These are phyloP conservation scores for Aspergillus taichungensis DNA, from an alignment of 495 filamentous ascomycete species.

Conservation along the genomic window DNA sequence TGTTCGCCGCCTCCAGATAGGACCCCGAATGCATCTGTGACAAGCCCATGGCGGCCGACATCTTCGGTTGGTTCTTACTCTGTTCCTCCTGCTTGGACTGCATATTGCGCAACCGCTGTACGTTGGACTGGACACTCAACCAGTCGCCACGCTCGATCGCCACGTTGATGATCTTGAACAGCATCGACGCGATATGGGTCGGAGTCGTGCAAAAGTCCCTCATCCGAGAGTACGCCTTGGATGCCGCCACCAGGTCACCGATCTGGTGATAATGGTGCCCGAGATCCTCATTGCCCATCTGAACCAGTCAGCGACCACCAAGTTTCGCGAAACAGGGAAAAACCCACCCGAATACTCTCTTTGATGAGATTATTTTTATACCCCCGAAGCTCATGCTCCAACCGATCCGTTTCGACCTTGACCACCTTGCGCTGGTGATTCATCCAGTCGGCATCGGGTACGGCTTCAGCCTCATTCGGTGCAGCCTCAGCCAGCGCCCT, in stretches of 20 bases:
- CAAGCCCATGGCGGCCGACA: conserved; percentile 60
- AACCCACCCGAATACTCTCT: conserved; percentile 82
- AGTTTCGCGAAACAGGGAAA: not conserved
- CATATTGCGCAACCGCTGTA: conserved; percentile 53
- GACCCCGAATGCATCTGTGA: conserved; percentile 55
- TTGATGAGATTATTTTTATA: conserved; percentile 98
- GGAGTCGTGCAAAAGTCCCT: conserved; percentile 63
- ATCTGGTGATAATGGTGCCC: conserved; percentile 58
- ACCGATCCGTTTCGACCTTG: conserved; percentile 55
- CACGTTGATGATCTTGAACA: conserved; percentile 57
- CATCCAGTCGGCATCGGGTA: conserved; percentile 61
- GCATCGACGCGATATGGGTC: conserved; percentile 64
- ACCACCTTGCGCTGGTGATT: conserved; percentile 52
- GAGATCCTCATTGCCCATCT: conserved; percentile 75
- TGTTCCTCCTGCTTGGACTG: conserved; percentile 53
- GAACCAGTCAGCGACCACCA: conserved; percentile 1
- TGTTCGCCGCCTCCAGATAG: conserved; percentile 63
- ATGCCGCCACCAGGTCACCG: conserved; percentile 52
- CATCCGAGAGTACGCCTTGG: conserved; percentile 64
- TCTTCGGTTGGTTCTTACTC: conserved; percentile 52
- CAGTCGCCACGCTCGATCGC: conserved; percentile 60
- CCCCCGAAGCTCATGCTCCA: conserved; percentile 76
- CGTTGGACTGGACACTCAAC: conserved; percentile 56
- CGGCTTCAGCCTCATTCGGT: conserved; percentile 59
- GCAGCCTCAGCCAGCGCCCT: conserved; percentile 51